A percentile compares a stretch with the other conserved stretches of the same genome.
Evolutionary conservation across 371 early-diverging fungal species (phyloP).

Genomic region (Zancudomyces culisetae): DNA sequence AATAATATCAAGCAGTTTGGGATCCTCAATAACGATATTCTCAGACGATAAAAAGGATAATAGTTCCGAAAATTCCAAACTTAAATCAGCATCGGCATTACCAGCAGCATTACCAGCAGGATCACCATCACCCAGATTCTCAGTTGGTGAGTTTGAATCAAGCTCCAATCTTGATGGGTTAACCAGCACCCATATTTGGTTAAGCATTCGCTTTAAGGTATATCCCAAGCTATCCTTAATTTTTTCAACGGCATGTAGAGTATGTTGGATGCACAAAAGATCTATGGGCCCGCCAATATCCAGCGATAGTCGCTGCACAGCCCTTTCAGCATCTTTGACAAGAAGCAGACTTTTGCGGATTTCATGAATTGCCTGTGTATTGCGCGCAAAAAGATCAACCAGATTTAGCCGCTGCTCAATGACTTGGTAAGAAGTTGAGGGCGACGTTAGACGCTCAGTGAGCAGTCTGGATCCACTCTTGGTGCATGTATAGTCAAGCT

Average conservation of each 20-base stretch:
- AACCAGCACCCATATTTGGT: too few relatives aligned
- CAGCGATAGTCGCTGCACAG: constrained; percentile 44
- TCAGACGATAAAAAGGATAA: too few relatives aligned
- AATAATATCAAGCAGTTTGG: too few relatives aligned
- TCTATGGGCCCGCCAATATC: constrained; percentile 42
- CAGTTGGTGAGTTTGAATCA: too few relatives aligned
- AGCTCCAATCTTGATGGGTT: too few relatives aligned
- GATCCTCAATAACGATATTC: too few relatives aligned
- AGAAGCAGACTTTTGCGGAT: constrained; percentile 28
- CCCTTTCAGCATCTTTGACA: constrained; percentile 49
- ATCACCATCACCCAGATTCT: too few relatives aligned
- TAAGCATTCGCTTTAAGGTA: background rate
- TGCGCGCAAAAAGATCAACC: constrained; percentile 39
- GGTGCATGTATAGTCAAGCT: constrained; percentile 56
- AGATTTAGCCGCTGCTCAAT: constrained; percentile 43
- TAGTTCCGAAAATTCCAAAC: too few relatives aligned
- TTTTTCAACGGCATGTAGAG: constrained; percentile 7
- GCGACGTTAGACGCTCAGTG: constrained; percentile 39
- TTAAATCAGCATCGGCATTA: too few relatives aligned
- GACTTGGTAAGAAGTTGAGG: constrained; percentile 30
- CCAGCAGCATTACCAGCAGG: too few relatives aligned
- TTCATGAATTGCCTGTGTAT: constrained; percentile 29
- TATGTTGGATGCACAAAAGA: constrained; percentile 33
- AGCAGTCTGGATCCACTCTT: constrained; percentile 60
- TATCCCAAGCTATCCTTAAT: constrained; percentile 8